These are phyloP conservation scores for Debaryomycetaceae sp. DNA, from an alignment of 1,139 yeast species.

Conservation along the genomic window DNA sequence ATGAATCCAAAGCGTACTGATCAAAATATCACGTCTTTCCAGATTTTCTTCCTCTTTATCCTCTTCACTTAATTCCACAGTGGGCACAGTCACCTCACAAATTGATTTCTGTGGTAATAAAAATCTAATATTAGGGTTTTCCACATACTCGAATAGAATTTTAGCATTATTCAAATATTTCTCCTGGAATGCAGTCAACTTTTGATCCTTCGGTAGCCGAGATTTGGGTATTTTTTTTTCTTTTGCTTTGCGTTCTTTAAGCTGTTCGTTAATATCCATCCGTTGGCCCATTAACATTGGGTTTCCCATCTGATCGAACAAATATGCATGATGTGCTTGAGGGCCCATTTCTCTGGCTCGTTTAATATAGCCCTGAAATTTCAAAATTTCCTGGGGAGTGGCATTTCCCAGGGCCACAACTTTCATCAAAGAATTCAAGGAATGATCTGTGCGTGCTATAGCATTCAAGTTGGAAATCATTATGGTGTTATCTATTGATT, in stretches of 20 bases:
- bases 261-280: slow-evolving; percentile 11
- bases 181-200: slow-evolving; percentile 73
- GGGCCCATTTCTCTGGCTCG: slow-evolving; percentile 77
- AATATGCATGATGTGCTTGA: slow-evolving; percentile 40
- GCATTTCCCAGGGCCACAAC: slow-evolving; percentile 83
- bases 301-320: slow-evolving; percentile 12
- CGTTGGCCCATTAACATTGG: slow-evolving; percentile 11
- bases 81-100: slow-evolving; percentile 52
- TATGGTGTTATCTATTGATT: slow-evolving; percentile 63
- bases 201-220: slow-evolving; percentile 40
- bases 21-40: slow-evolving; percentile 45
- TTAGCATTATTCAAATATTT: slow-evolving; percentile 66
- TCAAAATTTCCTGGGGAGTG: slow-evolving; percentile 60
- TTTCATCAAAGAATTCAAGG: slow-evolving; percentile 69
- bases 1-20: slow-evolving; percentile 65
- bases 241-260: slow-evolving; percentile 21
- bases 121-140: slow-evolving; percentile 72
- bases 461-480: slow-evolving; percentile 82
- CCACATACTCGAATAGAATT: slow-evolving; percentile 79
- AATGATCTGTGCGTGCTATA: slow-evolving; percentile 71
- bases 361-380: slow-evolving; percentile 75
- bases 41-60: slow-evolving; percentile 22
- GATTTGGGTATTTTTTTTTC: slow-evolving; percentile 22
- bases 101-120: slow-evolving; percentile 73
- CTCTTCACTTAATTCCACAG: slow-evolving; percentile 13